Percentiles rank a stretch among this genome's conserved stretches.
phyloP scores from a whole-genome alignment of 148 eudicot species.

The Chenopodium quinoa region DNA sequence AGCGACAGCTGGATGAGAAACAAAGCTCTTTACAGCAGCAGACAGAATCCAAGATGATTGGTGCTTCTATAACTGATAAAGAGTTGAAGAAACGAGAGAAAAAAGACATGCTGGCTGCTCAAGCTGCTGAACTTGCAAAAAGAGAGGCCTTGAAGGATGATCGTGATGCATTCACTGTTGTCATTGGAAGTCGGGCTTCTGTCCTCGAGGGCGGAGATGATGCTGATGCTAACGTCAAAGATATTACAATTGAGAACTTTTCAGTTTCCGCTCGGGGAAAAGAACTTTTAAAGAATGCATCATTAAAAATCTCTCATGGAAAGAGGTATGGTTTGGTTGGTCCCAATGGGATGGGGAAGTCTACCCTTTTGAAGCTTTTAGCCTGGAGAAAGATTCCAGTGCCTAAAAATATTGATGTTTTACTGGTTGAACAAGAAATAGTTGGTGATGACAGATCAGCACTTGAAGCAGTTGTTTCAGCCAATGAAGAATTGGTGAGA shows the following conservation, averaged over 20 bases:
- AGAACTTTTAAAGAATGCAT: constrained; percentile 59
- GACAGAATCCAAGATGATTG: constrained; percentile 29
- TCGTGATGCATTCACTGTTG: constrained; percentile 67
- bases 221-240: constrained; percentile 66
- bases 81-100: constrained; percentile 62
- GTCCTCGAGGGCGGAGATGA: constrained; percentile 60
- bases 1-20: constrained; percentile 20
- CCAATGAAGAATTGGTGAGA: constrained; percentile 58
- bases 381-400: constrained; percentile 78
- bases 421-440: constrained; percentile 66
- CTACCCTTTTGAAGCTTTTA: constrained; percentile 65
- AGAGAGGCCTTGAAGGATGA: constrained; percentile 57
- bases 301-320: constrained; percentile 64
- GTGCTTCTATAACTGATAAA: constrained; percentile 41
- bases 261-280: constrained; percentile 69
- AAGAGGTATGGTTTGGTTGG: constrained; percentile 70
- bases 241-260: constrained; percentile 56
- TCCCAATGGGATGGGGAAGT: constrained; percentile 73
- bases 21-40: constrained; percentile 21
- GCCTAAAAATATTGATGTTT: constrained; percentile 68
- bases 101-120: constrained; percentile 48
- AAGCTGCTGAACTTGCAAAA: constrained; percentile 45
- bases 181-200: constrained; percentile 54
- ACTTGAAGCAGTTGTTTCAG: constrained; percentile 67
- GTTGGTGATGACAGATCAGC: constrained; percentile 70